Evolutionary conservation across 2,329 filamentous ascomycete species (phyloP).

Genomic region (Pestalotiopsis sp.): DNA sequence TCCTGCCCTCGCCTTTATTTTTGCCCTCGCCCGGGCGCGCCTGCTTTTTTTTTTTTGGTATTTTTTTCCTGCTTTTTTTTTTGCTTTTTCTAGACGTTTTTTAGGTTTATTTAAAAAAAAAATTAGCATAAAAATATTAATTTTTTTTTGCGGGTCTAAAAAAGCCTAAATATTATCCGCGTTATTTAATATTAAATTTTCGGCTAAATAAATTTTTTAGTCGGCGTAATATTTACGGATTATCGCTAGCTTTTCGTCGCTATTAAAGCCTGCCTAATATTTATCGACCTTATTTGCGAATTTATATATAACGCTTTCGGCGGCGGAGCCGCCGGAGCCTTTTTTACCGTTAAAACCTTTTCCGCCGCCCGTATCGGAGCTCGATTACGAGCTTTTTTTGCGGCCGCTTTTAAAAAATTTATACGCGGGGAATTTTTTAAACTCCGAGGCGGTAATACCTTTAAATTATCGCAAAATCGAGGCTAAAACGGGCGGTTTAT

Average conservation of each 20-base stretch:
- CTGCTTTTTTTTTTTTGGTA: too few species aligned
- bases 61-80: background rate
- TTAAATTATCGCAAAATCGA: background rate
- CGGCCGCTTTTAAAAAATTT: background rate
- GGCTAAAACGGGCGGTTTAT: background rate
- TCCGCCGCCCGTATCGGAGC: too few species aligned
- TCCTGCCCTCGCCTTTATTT: background rate
- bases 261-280: background rate
- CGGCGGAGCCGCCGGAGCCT: background rate
- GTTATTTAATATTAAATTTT: background rate
- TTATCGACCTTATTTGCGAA: background rate
- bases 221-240: background rate
- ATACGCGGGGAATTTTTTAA: background rate
- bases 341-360: background rate
- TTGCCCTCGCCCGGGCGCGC: background rate
- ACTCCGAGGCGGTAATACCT: background rate
- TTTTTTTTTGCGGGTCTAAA: background rate
- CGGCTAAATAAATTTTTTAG: background rate
- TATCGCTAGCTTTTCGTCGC: background rate
- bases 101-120: too few species aligned
- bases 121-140: too few species aligned
- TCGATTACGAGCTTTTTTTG: background rate
- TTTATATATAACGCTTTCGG: background rate
- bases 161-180: background rate
- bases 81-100: background rate